Evolutionary conservation across 2,329 filamentous ascomycete genomes (phyloP).

Genomic region (Paracamarosporium sp.): DNA sequence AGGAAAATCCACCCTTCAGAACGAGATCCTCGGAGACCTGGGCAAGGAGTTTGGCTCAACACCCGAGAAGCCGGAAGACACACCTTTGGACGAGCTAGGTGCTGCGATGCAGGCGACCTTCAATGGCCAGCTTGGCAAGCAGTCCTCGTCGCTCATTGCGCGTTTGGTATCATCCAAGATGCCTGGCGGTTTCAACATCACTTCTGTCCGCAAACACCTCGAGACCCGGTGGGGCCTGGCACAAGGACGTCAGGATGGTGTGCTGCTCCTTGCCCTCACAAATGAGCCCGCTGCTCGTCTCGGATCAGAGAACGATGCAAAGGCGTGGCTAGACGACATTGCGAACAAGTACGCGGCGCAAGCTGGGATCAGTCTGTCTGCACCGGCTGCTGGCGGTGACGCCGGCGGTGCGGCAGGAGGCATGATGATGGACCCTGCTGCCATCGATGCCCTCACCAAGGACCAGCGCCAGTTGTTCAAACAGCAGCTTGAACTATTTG

Average conservation of each 20-base stretch:
- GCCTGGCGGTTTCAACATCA: constrained; percentile 99
- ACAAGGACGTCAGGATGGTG: constrained; percentile 87
- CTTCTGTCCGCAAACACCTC: constrained; percentile 90
- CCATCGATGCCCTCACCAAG: constrained; percentile 95
- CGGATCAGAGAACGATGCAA: constrained; percentile 88
- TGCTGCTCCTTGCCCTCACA: constrained; percentile 85
- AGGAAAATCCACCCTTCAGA: constrained; percentile 98
- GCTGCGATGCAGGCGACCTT: constrained; percentile 98
- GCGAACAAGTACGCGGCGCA: constrained; percentile 87
- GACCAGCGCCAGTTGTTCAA: constrained; percentile 97
- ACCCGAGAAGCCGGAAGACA: constrained; percentile 98
- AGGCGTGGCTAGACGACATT: constrained; percentile 87
- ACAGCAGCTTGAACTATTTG: constrained; percentile 94
- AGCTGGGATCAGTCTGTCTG: constrained; percentile 83
- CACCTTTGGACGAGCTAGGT: constrained; percentile 92
- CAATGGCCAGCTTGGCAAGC: constrained; percentile 96
- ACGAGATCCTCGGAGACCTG: constrained; percentile 96
- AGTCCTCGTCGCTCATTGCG: constrained; percentile 90
- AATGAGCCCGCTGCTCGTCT: constrained; percentile 91
- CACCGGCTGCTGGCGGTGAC: constrained; percentile 73
- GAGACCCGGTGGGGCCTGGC: constrained; percentile 92
- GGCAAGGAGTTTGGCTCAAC: constrained; percentile 99
- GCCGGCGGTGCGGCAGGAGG: constrained; percentile 75
- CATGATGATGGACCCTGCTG: constrained; percentile 99
- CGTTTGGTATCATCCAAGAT: constrained; percentile 98